Conservation (phyloP, 2,329 filamentous ascomycete species). For the Penicillium sp. region DNA sequence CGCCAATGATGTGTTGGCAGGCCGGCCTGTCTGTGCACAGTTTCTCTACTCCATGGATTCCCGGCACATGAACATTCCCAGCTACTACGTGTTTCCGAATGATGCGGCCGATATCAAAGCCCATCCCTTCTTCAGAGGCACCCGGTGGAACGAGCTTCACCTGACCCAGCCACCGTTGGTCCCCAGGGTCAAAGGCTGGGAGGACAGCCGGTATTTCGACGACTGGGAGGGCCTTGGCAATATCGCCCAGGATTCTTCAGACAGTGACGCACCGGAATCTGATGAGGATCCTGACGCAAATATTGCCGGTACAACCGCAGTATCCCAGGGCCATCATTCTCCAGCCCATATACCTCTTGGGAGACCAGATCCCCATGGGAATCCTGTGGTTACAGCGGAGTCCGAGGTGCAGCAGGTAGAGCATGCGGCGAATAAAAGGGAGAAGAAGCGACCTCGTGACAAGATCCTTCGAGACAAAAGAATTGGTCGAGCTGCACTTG, state of each 20-base stretch:
- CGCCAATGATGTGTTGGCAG: conserved; percentile 56
- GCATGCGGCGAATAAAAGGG: conserved; percentile 50
- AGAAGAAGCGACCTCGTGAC: conserved; percentile 80
- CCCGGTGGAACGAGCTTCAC: conserved; percentile 76
- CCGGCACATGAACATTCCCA: conserved; percentile 43
- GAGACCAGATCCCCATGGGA: neutral
- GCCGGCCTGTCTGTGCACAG: conserved; percentile 30
- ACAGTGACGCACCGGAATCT: conserved; percentile 13
- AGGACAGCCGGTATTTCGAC: conserved; percentile 88
- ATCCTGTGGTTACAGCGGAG: neutral
- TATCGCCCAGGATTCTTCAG: conserved; percentile 43
- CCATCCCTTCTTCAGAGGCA: conserved; percentile 79
- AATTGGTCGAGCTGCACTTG: conserved; percentile 67
- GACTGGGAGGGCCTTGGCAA: conserved; percentile 65
- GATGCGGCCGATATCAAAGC: conserved; percentile 87
- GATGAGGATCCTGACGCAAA: conserved; percentile 4
- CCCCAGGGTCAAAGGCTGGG: conserved; percentile 65
- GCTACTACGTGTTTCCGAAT: conserved; percentile 72
- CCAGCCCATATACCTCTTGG: neutral
- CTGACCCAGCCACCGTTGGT: conserved; percentile 72
- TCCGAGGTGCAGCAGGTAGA: conserved; percentile 37
- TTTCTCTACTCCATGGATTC: conserved; percentile 32
- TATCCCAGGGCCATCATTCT: neutral
- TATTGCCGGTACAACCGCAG: neutral
- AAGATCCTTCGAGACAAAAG: conserved; percentile 72